Evolutionary conservation across 2,329 filamentous ascomycete species (phyloP).

Genomic region (Arthrobotrys pseudoclavata): DNA sequence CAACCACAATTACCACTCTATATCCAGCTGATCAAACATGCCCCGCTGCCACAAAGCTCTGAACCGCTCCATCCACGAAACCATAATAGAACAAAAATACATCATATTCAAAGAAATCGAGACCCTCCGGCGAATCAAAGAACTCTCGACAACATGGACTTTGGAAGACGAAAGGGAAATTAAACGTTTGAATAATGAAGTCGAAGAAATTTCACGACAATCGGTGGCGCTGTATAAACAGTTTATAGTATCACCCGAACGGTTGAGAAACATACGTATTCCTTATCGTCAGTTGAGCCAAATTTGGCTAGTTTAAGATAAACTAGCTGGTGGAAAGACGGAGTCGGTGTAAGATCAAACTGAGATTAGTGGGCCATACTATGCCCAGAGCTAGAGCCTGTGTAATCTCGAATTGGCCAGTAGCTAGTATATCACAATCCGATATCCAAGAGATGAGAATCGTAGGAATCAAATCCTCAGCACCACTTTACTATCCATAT

Average conservation of each 20-base stretch:
- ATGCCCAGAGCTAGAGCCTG: too few species aligned
- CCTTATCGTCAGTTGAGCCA: constrained; percentile 30
- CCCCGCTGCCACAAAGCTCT: constrained; percentile 44
- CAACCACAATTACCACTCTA: not conserved
- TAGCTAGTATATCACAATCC: too few species aligned
- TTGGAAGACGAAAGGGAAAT: constrained; percentile 21
- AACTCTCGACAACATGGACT: constrained; percentile 13
- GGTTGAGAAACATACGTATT: constrained; percentile 21
- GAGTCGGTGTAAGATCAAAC: too few species aligned
- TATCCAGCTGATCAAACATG: not conserved
- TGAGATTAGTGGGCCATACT: too few species aligned
- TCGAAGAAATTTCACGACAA: not conserved
- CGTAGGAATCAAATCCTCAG: not conserved
- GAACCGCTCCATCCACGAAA: constrained; percentile 44
- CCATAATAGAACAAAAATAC: constrained; percentile 8
- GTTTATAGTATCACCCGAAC: constrained; percentile 38
- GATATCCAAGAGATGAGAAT: not conserved
- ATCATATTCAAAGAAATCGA: constrained; percentile 21
- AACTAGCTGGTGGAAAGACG: too few species aligned
- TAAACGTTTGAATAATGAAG: constrained; percentile 15
- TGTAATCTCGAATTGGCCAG: too few species aligned
- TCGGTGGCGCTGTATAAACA: constrained; percentile 24
- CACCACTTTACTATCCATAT: not conserved
- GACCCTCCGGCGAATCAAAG: not conserved
- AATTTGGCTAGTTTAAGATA: constrained; percentile 38